Evolutionary conservation across 164 flowering plant species (phyloP).

Genomic region (Magnolia sinica): DNA sequence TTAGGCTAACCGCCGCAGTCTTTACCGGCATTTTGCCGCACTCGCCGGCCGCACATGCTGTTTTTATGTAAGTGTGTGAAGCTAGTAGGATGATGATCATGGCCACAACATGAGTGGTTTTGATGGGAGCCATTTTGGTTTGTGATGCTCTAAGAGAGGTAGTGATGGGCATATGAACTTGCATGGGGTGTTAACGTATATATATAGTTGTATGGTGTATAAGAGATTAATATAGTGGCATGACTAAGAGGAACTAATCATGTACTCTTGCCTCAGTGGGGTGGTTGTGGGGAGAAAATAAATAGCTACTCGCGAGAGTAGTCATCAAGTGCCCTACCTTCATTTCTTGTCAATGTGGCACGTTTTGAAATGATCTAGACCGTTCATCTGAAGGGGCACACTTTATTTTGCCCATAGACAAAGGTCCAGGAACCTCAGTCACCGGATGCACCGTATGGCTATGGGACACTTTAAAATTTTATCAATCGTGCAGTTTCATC

Average conservation of each 20-base stretch:
- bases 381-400: background rate
- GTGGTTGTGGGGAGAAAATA: background rate
- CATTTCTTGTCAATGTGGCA: background rate
- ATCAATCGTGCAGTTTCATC: too few relatives aligned
- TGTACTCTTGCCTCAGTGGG: background rate
- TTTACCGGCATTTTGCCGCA: conserved; percentile 55
- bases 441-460: too few relatives aligned
- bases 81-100: conserved; percentile 20
- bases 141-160: background rate
- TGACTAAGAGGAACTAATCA: background rate
- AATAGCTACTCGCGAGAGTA: too few relatives aligned
- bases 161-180: background rate
- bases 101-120: background rate
- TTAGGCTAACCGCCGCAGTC: conserved; percentile 48
- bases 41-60: conserved; percentile 42
- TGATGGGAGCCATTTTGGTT: background rate
- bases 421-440: too few relatives aligned
- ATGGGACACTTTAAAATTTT: too few relatives aligned
- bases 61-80: conserved; percentile 19
- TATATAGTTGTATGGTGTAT: background rate
- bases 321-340: too few relatives aligned
- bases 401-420: too few relatives aligned
- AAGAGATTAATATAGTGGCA: too few relatives aligned
- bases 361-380: background rate
- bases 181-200: background rate